phyloP scores from a whole-genome alignment of 768 basidiomycete species.

The Boletus tylopilopsis region DNA sequence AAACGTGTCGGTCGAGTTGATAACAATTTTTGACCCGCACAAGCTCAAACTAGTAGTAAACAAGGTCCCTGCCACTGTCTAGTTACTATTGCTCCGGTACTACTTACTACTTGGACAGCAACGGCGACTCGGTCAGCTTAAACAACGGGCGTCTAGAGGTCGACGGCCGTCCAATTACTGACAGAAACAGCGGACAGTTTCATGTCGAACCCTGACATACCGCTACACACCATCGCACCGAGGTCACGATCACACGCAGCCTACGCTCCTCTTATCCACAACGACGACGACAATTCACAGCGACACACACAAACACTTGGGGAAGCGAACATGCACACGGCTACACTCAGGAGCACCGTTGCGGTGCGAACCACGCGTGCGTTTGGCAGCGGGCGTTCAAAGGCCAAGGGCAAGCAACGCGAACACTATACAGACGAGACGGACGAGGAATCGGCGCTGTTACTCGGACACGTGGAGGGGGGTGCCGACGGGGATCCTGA shows the following conservation, averaged over 20 bases:
- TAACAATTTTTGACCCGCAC: no score
- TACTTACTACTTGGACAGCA: no score
- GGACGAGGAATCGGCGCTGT: slow-evolving; percentile 56
- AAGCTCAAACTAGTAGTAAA: no score
- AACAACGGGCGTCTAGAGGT: slow-evolving; percentile 2
- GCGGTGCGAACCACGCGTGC: slow-evolving; percentile 24
- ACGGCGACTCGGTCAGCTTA: no score
- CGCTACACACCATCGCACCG: slow-evolving; percentile 57
- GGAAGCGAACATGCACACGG: slow-evolving; percentile 26
- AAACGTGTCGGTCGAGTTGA: no score
- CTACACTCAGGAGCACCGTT: slow-evolving; percentile 33
- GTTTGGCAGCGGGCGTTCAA: slow-evolving; percentile 13
- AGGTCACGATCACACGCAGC: slow-evolving; percentile 41
- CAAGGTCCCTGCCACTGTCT: no score
- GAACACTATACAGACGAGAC: slow-evolving; percentile 60
- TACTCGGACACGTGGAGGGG: slow-evolving; percentile 35
- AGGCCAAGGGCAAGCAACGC: slow-evolving; percentile 43
- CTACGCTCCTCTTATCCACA: slow-evolving; percentile 41
- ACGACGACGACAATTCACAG: slow-evolving; percentile 24
- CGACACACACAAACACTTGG: slow-evolving; percentile 13
- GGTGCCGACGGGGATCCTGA: slow-evolving; percentile 35
- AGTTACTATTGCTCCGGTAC: no score
- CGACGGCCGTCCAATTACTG: neutral
- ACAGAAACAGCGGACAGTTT: slow-evolving; percentile 10
- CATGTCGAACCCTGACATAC: slow-evolving; percentile 57